These are phyloP conservation scores for Durio zibethinus DNA, from an alignment of 345 rosid species.

Conservation along the genomic window DNA sequence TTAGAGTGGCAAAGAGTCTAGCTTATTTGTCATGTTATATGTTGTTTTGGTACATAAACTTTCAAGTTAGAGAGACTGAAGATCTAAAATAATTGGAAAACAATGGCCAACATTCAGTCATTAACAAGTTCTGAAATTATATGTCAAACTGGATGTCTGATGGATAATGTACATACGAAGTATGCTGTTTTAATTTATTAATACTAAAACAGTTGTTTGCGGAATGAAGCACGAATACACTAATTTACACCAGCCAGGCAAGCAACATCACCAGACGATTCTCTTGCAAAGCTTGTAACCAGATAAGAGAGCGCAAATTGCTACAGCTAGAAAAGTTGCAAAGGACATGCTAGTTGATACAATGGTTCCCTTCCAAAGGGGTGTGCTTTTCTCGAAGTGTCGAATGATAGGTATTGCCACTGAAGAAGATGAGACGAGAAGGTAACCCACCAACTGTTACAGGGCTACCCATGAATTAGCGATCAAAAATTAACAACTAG, in stretches of 20 bases:
- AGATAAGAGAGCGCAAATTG: conserved; percentile 44
- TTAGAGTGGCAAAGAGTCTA: background rate
- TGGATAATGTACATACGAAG: background rate
- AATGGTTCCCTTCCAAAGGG: conserved; percentile 43
- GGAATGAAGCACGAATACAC: background rate
- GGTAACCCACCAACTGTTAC: conserved; percentile 53
- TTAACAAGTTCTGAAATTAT: too few species aligned
- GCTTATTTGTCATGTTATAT: background rate
- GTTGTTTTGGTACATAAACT: background rate
- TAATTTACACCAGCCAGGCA: background rate
- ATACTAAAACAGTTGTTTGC: background rate
- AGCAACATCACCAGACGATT: conserved; percentile 18
- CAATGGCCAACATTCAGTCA: background rate
- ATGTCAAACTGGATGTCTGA: background rate
- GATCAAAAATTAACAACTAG: background rate
- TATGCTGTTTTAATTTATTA: background rate
- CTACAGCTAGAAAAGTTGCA: conserved; percentile 43
- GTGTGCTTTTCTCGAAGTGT: conserved; percentile 18
- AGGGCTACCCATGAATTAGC: conserved; percentile 3
- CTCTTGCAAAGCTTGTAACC: conserved; percentile 89
- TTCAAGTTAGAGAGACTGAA: background rate
- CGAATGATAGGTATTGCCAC: conserved; percentile 44
- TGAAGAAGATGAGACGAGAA: conserved; percentile 64
- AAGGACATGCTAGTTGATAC: conserved; percentile 46
- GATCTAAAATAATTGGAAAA: background rate